Percentiles rank a stretch among this genome's conserved stretches.
Conservation (phyloP, 1,284 basidiomycete genomes). For the Cutaneotrichosporon sp. region DNA sequence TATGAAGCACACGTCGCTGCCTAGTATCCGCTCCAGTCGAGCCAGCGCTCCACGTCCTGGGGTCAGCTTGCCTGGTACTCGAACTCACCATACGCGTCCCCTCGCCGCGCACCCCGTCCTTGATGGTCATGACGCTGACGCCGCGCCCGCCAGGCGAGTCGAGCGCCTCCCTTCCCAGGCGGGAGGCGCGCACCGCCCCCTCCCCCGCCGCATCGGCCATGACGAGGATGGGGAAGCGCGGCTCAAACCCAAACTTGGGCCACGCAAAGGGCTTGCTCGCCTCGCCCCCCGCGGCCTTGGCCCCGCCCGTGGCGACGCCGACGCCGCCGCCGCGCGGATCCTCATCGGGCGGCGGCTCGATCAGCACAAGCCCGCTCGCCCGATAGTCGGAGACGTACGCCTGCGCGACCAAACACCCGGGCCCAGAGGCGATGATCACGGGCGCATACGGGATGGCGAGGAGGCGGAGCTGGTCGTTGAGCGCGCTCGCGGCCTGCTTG, state of each 20-base stretch:
- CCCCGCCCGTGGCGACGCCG: conserved; percentile 1
- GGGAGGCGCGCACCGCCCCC: conserved; percentile 13
- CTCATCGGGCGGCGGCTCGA: conserved; percentile 58
- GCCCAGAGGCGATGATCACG: conserved; percentile 61
- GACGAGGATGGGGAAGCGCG: conserved; percentile 64
- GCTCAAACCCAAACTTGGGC: conserved; percentile 65
- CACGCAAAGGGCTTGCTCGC: conserved; percentile 24
- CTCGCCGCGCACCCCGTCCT: conserved; percentile 38
- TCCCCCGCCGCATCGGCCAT: conserved; percentile 6
- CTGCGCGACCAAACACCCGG: conserved; percentile 62
- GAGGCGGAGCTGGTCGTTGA: conserved; percentile 47
- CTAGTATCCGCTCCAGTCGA: conserved; percentile 51
- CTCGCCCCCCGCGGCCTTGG: conserved; percentile 34
- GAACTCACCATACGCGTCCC: conserved; percentile 40
- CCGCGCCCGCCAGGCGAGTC: conserved; percentile 42
- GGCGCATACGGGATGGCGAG: conserved; percentile 65
- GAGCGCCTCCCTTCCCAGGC: conserved; percentile 29
- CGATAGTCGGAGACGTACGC: conserved; percentile 68
- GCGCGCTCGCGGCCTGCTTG: conserved; percentile 30
- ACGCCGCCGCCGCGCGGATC: conserved; percentile 32
- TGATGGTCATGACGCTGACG: conserved; percentile 35
- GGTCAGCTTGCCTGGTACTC: conserved; percentile 15
- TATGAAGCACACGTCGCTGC: neutral
- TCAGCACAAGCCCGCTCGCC: conserved; percentile 63
- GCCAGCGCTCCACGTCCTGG: conserved; percentile 52